Percentiles rank a stretch among this genome's conserved stretches.
Evolutionary conservation across 2,329 filamentous ascomycete species (phyloP).

Genomic region (Aspergillus ibericus): DNA sequence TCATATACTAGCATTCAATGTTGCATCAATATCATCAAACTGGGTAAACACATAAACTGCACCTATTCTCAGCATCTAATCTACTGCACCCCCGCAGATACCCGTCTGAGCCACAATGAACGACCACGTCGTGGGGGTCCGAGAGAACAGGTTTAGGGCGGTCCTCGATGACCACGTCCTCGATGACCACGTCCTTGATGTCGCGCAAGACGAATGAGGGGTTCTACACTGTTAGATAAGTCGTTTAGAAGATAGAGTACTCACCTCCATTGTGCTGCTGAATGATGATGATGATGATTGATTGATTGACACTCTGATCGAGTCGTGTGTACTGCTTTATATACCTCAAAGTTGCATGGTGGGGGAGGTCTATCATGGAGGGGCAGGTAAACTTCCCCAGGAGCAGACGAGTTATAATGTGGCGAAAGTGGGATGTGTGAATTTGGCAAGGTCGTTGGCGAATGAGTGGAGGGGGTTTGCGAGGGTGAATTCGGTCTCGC

Average conservation of each 20-base stretch:
- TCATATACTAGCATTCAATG: no score
- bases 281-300: no score
- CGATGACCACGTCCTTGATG: background rate
- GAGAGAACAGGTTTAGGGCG: background rate
- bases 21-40: no score
- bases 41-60: no score
- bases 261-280: background rate
- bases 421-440: slow-evolving; percentile 34
- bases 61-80: no score
- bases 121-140: background rate
- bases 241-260: no score
- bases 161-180: background rate
- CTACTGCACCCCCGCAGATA: background rate
- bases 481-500: slow-evolving; percentile 42
- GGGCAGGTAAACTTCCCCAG: background rate
- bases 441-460: slow-evolving; percentile 39
- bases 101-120: background rate
- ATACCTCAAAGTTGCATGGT: no score
- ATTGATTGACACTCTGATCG: no score
- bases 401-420: slow-evolving; percentile 29
- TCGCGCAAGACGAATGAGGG: background rate
- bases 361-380: no score
- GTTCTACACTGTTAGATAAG: background rate
- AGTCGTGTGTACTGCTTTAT: no score
- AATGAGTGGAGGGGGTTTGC: slow-evolving; percentile 40